phyloP scores from a whole-genome alignment of 2,329 filamentous ascomycete genomes.

The Neofusicoccum sp. region DNA sequence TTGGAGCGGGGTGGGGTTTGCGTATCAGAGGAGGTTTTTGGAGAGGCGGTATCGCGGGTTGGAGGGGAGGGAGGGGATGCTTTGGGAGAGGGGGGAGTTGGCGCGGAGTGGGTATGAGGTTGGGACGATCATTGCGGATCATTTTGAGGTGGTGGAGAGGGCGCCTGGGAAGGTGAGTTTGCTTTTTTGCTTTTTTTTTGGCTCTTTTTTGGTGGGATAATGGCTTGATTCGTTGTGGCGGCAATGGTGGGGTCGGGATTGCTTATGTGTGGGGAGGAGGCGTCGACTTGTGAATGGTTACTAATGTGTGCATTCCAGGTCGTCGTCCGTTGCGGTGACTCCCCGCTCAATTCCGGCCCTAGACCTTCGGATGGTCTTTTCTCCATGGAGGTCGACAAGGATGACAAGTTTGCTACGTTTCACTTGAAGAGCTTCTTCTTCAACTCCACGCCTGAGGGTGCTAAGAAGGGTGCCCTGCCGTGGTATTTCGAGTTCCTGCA shows the following conservation, averaged over 20 bases:
- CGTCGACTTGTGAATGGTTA: no score
- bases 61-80: constrained; percentile 29
- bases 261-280: no score
- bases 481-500: constrained; percentile 33
- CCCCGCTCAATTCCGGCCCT: constrained; percentile 30
- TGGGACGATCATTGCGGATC: constrained; percentile 39
- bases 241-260: neutral
- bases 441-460: constrained; percentile 37
- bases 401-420: constrained; percentile 37
- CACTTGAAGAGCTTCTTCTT: constrained; percentile 41
- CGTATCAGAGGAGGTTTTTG: constrained; percentile 34
- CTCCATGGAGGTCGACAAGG: constrained; percentile 39
- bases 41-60: constrained; percentile 36
- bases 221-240: neutral
- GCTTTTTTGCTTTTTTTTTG: neutral
- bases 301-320: constrained; percentile 25
- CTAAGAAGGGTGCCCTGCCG: constrained; percentile 28
- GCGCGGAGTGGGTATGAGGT: constrained; percentile 33
- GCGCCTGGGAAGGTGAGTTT: constrained; percentile 33
- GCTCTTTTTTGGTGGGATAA: constrained; percentile 16
- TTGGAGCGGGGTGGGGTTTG: constrained; percentile 38
- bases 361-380: constrained; percentile 38
- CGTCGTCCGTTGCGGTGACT: constrained; percentile 39
- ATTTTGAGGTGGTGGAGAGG: constrained; percentile 42
- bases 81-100: constrained; percentile 38